These are phyloP conservation scores for Cladosporium velox DNA, from an alignment of 2,329 filamentous ascomycete species.

Conservation along the genomic window DNA sequence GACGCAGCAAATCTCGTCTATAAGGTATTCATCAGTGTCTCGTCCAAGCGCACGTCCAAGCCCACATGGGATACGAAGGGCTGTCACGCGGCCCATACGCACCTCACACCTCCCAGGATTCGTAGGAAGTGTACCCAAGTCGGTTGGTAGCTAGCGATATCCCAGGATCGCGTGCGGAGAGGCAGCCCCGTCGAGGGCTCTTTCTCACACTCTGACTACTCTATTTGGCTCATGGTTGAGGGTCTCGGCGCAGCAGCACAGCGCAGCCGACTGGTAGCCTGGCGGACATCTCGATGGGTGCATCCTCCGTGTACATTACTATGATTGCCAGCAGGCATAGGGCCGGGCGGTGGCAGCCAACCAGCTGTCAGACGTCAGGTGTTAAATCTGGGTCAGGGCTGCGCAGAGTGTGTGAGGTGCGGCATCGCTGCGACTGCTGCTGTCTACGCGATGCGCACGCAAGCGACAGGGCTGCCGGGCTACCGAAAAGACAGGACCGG, in stretches of 20 bases:
- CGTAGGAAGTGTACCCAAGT: neutral
- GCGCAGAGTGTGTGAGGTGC: constrained; percentile 4
- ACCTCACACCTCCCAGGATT: neutral
- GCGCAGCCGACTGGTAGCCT: neutral
- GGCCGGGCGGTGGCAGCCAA: constrained; percentile 6
- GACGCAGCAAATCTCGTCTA: constrained; percentile 20
- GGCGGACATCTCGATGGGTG: constrained; percentile 4
- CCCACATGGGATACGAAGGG: constrained; percentile 13
- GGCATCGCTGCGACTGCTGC: constrained; percentile 2
- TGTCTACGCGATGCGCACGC: constrained; percentile 21
- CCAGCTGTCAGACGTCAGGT: constrained; percentile 6
- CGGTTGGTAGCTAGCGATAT: constrained; percentile 4
- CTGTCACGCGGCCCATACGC: constrained; percentile 15
- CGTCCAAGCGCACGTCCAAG: constrained; percentile 18
- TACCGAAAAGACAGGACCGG: neutral
- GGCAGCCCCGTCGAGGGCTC: neutral
- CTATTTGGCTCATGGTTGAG: constrained; percentile 14
- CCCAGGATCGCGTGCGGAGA: constrained; percentile 1
- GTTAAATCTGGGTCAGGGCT: constrained; percentile 5
- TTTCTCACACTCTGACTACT: constrained; percentile 14
- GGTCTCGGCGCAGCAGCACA: constrained; percentile 2
- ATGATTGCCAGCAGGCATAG: neutral
- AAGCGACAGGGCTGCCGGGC: constrained; percentile 11
- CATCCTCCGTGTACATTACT: neutral
- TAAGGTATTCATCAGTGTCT: constrained; percentile 15